Evolutionary conservation across 305 asterid species (phyloP).

Genomic region (Rubia peregrina): DNA sequence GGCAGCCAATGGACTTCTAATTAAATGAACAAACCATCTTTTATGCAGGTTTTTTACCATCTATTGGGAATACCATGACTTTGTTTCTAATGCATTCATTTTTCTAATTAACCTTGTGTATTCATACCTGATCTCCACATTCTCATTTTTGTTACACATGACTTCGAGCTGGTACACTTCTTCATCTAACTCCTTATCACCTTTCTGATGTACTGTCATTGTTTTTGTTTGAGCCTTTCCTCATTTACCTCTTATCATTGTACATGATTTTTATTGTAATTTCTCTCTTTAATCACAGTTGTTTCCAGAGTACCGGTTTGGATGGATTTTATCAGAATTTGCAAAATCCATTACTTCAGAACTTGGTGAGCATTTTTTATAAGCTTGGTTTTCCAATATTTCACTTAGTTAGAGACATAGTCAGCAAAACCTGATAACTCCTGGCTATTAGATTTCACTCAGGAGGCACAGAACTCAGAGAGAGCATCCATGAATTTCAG

Average conservation of each 20-base stretch:
- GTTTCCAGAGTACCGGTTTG: conserved; percentile 83
- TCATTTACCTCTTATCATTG: conserved; percentile 12
- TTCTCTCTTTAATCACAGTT: conserved; percentile 39
- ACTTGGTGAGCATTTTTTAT: conserved; percentile 54
- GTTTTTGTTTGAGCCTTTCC: background rate
- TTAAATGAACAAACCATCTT: background rate
- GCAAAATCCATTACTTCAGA: conserved; percentile 68
- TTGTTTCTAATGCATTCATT: background rate
- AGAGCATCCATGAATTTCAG: conserved; percentile 52
- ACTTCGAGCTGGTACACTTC: background rate
- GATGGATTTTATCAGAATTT: conserved; percentile 79
- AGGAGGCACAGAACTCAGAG: conserved; percentile 79
- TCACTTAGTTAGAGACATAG: background rate
- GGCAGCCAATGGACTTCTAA: conserved; percentile 1
- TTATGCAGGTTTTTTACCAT: background rate
- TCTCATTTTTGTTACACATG: background rate
- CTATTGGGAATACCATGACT: background rate
- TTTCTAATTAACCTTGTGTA: background rate
- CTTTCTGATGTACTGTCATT: background rate
- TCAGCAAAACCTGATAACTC: background rate
- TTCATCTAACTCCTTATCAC: background rate
- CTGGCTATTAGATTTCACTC: conserved; percentile 65
- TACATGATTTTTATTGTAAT: conserved; percentile 16
- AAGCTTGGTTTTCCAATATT: background rate
- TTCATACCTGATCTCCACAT: background rate